Percentiles rank a stretch among this genome's conserved stretches.
Evolutionary conservation across 2,329 filamentous ascomycete species (phyloP).

Genomic region (Calonectria pauciramosa): DNA sequence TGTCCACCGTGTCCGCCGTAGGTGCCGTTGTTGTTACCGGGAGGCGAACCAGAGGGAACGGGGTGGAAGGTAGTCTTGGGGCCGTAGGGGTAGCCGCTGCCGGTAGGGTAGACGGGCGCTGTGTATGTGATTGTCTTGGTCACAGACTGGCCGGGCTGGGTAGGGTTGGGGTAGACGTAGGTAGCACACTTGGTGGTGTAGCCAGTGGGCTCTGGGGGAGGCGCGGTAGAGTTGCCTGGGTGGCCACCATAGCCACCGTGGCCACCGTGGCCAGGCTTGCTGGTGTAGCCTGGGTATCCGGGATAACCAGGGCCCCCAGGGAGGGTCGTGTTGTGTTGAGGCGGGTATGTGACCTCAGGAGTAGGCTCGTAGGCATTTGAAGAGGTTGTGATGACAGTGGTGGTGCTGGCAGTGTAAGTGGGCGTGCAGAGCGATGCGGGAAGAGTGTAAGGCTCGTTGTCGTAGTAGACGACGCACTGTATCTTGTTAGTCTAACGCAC

Average conservation of each 20-base stretch:
- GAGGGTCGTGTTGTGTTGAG: constrained; percentile 33
- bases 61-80: constrained; percentile 34
- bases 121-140: constrained; percentile 46
- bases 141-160: constrained; percentile 37
- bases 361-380: constrained; percentile 43
- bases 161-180: constrained; percentile 44
- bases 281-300: constrained; percentile 27
- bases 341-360: constrained; percentile 2
- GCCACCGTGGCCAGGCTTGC: constrained; percentile 8
- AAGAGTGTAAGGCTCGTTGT: constrained; percentile 54
- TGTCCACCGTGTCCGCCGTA: constrained; percentile 26
- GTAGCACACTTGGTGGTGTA: constrained; percentile 46
- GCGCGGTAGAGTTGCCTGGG: constrained; percentile 33
- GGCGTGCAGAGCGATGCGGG: constrained; percentile 52
- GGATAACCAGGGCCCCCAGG: constrained; percentile 30
- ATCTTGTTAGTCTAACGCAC: constrained; percentile 26
- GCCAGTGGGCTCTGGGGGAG: constrained; percentile 25
- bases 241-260: constrained; percentile 2
- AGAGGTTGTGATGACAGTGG: constrained; percentile 27
- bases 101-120: constrained; percentile 32
- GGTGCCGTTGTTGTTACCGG: constrained; percentile 33
- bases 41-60: constrained; percentile 31
- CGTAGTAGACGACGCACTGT: constrained; percentile 62
- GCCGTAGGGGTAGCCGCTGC: constrained; percentile 17
- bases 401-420: constrained; percentile 37